phyloP scores from a whole-genome alignment of 345 rosid genomes.

The Sapria himalayana region DNA sequence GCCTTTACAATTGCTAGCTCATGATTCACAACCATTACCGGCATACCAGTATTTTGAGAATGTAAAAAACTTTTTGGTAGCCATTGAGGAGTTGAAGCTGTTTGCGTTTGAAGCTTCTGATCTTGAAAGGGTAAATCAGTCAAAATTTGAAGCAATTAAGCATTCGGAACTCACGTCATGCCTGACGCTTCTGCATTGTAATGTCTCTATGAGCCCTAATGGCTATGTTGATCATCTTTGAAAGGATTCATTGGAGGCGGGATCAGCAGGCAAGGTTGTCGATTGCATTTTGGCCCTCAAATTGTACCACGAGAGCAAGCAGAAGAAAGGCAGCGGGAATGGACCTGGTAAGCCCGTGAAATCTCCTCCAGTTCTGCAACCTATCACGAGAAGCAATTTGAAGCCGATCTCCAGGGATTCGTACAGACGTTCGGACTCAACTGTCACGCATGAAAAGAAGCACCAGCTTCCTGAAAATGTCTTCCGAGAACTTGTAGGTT shows the following conservation, averaged over 20 bases:
- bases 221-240: no score
- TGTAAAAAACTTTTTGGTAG: slow-evolving; percentile 67
- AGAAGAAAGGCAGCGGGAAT: slow-evolving; percentile 23
- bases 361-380: slow-evolving; percentile 36
- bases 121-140: slow-evolving; percentile 53
- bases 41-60: slow-evolving; percentile 92
- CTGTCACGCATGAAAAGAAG: slow-evolving; percentile 18
- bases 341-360: slow-evolving; percentile 34
- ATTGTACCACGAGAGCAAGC: slow-evolving; percentile 51
- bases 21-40: slow-evolving; percentile 46
- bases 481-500: slow-evolving; percentile 29
- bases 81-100: slow-evolving; percentile 54
- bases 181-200: no score
- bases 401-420: slow-evolving; percentile 18
- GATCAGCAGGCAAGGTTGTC: slow-evolving; percentile 55
- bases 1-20: slow-evolving; percentile 20
- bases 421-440: slow-evolving; percentile 40
- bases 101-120: slow-evolving; percentile 89
- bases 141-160: no score
- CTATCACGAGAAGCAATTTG: slow-evolving; percentile 18
- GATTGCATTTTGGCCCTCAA: slow-evolving; percentile 76
- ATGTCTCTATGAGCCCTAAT: no score
- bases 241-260: slow-evolving; percentile 65
- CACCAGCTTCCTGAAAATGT: slow-evolving; percentile 15
- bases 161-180: no score